Conservation (phyloP, 805 yeast species). For the Metschnikowia sp. region DNA sequence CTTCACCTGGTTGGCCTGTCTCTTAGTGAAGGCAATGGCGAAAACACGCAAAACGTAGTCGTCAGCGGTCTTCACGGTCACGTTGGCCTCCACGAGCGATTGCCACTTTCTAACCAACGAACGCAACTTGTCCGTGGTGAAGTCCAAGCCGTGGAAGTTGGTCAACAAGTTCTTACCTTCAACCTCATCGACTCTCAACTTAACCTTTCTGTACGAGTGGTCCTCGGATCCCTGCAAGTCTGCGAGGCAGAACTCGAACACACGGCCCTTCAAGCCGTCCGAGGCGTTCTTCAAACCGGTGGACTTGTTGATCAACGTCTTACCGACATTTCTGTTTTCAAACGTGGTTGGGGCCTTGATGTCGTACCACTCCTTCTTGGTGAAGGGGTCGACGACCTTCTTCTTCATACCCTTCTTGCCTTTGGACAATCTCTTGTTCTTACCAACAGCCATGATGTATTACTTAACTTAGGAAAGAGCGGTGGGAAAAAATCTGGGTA, state of each 20-base stretch:
- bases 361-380: constrained; percentile 98
- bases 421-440: constrained; percentile 83
- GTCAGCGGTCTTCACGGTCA: constrained; percentile 96
- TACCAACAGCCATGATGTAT: constrained; percentile 69
- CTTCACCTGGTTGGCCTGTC: constrained; percentile 94
- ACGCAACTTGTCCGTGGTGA: constrained; percentile 96
- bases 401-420: constrained; percentile 98
- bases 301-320: constrained; percentile 96
- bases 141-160: constrained; percentile 99
- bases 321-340: constrained; percentile 98
- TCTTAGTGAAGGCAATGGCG: constrained; percentile 98
- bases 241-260: constrained; percentile 92
- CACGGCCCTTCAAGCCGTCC: constrained; percentile 97
- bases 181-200: constrained; percentile 97
- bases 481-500: neutral
- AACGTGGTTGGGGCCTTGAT: constrained; percentile 98
- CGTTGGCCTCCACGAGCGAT: constrained; percentile 96
- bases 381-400: constrained; percentile 99
- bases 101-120: constrained; percentile 99
- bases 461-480: no score
- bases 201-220: constrained; percentile 96
- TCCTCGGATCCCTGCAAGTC: constrained; percentile 99
- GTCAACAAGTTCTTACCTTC: constrained; percentile 98
- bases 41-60: constrained; percentile 95
- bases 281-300: constrained; percentile 98